Base-by-base conservation (phyloP, 2,329 filamentous ascomycete species). In the Talaromyces rugulosus region DNA sequence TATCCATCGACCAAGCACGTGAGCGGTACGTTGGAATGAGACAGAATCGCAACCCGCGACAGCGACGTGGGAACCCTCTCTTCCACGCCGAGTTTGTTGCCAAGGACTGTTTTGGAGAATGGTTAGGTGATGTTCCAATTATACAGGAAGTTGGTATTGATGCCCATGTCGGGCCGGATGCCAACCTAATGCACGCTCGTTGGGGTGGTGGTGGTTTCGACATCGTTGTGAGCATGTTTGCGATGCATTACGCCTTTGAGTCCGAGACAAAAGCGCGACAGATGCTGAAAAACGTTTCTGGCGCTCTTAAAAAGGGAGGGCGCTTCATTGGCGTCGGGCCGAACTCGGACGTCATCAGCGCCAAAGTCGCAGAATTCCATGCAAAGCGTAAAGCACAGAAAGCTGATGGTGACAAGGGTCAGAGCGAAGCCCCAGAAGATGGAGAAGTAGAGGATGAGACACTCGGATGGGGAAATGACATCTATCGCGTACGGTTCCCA, bases 201-300 rank as follows among this genome's bases (percentile, higher is more conserved):
- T 88, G 85, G 77, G 84, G 85, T 64, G 86, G 86, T 59, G 89
- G 89, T 60, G 93, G 94, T 4, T 99, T 98, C 69, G 95, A 99
- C 73, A 90, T 98, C 50, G 94, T 99, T 65, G 92, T 89, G 72
- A 96, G 96, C 86, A 99, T 99, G 95, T 99, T 99, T 76, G 96
- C 92, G 71, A 95, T 99, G 87, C 95, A 99, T 78, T 99, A 99
- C 75, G 93, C 95, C 5, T 99, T 98, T 69, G 95, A 98, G 80
- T 91, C 83, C 58, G 94, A 99, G 75, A 85, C 87, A 55, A 96
- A 96, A 75, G 92, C 94, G 2, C 87, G 92, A 52, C 90, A 87
- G 65, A 98, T 99, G 95, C 83, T 99, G 61, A 86, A 88, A 70
- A 99, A 99, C 71, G 94, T 99, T 3, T 89, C 95, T 0, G 90